A percentile compares a stretch with the other conserved stretches of the same genome.
These are phyloP conservation scores for Dothidotthia symphoricarpi DNA, from an alignment of 2,329 filamentous ascomycete species.

Conservation along the genomic window DNA sequence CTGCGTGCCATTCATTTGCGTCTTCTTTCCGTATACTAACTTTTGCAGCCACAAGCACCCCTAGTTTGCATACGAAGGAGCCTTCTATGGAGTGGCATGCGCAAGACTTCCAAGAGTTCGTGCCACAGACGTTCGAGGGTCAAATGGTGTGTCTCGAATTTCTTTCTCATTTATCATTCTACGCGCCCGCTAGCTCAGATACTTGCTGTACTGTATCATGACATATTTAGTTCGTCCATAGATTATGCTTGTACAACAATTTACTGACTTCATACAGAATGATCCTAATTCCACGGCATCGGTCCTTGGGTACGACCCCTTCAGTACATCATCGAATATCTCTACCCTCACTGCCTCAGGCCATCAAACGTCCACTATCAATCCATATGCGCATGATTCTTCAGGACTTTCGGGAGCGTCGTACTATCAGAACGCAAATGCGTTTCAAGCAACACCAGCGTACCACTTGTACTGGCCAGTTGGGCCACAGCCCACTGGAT, in stretches of 20 bases:
- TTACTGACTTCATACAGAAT: constrained; percentile 19
- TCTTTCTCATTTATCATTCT: too few relatives aligned
- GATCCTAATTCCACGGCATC: constrained; percentile 34
- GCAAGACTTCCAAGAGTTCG: constrained; percentile 53
- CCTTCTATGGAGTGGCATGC: constrained; percentile 49
- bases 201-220: background rate
- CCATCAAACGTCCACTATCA: constrained; percentile 46
- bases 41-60: constrained; percentile 42
- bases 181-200: too few relatives aligned
- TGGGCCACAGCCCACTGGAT: constrained; percentile 75
- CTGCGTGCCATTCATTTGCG: background rate
- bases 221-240: background rate
- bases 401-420: constrained; percentile 58
- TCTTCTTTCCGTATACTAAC: constrained; percentile 14
- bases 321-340: constrained; percentile 39
- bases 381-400: constrained; percentile 75
- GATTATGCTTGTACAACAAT: background rate
- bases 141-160: constrained; percentile 47
- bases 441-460: constrained; percentile 54
- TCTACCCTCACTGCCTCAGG: constrained; percentile 35
- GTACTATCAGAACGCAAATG: constrained; percentile 63
- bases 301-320: constrained; percentile 47
- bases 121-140: constrained; percentile 56
- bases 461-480: constrained; percentile 92
- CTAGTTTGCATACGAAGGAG: constrained; percentile 48